Conservation (phyloP, 805 yeast species). For the Ogataea dorogensis region DNA sequence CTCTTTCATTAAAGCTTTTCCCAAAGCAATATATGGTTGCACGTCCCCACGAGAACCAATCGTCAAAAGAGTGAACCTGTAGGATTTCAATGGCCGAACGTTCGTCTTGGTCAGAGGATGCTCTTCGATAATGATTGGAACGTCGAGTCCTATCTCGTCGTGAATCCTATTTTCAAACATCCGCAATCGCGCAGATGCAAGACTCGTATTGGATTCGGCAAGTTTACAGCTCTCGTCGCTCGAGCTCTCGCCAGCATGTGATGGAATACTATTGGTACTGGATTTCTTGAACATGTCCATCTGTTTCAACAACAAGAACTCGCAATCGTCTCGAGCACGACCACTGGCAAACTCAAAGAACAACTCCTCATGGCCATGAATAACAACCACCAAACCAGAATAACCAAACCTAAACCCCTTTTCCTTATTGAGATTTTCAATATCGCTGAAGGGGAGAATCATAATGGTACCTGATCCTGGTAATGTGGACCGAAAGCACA, state of each 20-base stretch:
- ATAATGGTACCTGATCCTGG: constrained; percentile 78
- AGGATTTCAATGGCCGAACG: constrained; percentile 52
- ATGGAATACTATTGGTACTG: constrained; percentile 9
- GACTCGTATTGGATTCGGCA: constrained; percentile 30
- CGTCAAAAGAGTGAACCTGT: constrained; percentile 68
- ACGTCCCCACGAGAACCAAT: constrained; percentile 97
- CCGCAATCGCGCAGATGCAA: constrained; percentile 58
- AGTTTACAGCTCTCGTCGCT: constrained; percentile 32
- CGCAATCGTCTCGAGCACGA: constrained; percentile 72
- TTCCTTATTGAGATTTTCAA: constrained; percentile 67
- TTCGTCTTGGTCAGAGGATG: constrained; percentile 43
- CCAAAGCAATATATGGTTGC: constrained; percentile 93
- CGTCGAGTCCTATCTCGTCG: constrained; percentile 57
- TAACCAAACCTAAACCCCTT: constrained; percentile 69
- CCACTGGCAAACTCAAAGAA: constrained; percentile 71
- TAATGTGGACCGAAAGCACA: constrained; percentile 79
- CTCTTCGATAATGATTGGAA: constrained; percentile 69
- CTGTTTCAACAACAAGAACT: constrained; percentile 47
- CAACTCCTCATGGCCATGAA: constrained; percentile 74
- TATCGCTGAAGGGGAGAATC: constrained; percentile 74
- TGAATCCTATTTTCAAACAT: constrained; percentile 66
- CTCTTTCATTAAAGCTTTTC: constrained; percentile 69
- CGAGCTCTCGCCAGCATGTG: constrained; percentile 16
- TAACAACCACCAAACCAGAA: constrained; percentile 65
- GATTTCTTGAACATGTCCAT: constrained; percentile 42